A percentile compares a stretch with the other conserved stretches of the same genome.
Conservation (phyloP, 1,284 basidiomycete genomes). For the Heliocybe sulcata region DNA sequence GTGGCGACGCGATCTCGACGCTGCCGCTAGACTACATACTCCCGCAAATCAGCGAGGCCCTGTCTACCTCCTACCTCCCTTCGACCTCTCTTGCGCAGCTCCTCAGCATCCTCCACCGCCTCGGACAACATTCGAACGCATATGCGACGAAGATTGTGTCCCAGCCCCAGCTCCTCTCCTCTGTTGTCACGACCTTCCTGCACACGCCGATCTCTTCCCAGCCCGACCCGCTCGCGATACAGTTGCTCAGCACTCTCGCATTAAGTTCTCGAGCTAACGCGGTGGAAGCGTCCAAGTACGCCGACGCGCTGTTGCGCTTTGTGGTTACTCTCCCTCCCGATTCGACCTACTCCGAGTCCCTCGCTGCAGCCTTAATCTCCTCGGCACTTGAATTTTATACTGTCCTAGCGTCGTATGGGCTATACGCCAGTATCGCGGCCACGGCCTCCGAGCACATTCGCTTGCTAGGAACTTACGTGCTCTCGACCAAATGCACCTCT, state of each 20-base stretch:
- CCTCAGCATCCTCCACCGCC: slow-evolving; percentile 53
- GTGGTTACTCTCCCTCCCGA: slow-evolving; percentile 52
- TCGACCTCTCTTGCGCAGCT: slow-evolving; percentile 48
- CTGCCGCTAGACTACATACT: slow-evolving; percentile 51
- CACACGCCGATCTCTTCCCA: slow-evolving; percentile 41
- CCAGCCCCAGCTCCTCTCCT: slow-evolving; percentile 47
- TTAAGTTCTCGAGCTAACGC: slow-evolving; percentile 66
- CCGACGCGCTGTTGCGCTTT: slow-evolving; percentile 73
- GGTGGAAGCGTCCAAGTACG: slow-evolving; percentile 40
- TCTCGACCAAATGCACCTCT: slow-evolving; percentile 29
- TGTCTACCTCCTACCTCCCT: slow-evolving; percentile 36
- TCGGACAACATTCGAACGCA: slow-evolving; percentile 49
- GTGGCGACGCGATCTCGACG: slow-evolving; percentile 22
- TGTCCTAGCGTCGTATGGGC: slow-evolving; percentile 69
- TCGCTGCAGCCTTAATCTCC: slow-evolving; percentile 43
- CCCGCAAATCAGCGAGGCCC: slow-evolving; percentile 34
- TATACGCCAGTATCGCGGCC: slow-evolving; percentile 61
- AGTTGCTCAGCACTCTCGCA: slow-evolving; percentile 55
- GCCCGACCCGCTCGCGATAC: slow-evolving; percentile 51
- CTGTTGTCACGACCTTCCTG: slow-evolving; percentile 48
- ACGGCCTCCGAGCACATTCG: slow-evolving; percentile 51
- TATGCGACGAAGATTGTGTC: slow-evolving; percentile 48
- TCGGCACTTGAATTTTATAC: slow-evolving; percentile 63
- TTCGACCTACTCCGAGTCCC: slow-evolving; percentile 34
- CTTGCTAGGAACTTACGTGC: slow-evolving; percentile 35